Evolutionary conservation across 2,329 filamentous ascomycete species (phyloP), one percentile per base, ranked within the genome.

Genomic region (Aspergillus unguis): DNA sequence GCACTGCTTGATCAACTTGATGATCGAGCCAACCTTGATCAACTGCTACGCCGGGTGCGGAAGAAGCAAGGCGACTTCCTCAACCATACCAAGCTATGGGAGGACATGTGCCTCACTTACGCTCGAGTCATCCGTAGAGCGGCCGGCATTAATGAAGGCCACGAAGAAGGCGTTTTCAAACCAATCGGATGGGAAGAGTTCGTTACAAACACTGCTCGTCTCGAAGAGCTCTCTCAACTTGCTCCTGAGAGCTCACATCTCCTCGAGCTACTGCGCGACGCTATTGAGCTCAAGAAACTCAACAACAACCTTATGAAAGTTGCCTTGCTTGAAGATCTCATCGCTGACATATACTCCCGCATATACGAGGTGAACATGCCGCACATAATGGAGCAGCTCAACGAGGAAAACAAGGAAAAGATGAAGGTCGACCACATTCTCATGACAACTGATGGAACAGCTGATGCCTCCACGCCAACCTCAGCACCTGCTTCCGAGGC

Each of bases 231-330:
- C 77, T 77, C 77, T 54, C 77, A 81, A 29, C 72, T 78, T 28
- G 74, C 77, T 3, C 65, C 75, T 2, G 75, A 77, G 0, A 71
- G 68, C 53, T 68, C 65, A 1, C 71, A 76, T 0, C 76, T 80
- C 3, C 71, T 88, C 2, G 85, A 87, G 50, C 75, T 85, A 5
- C 75, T 90, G 8, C 78, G 83, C 38, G 86, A 89, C 57, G 80
- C 82, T 1, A 76, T 86, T 27, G 86, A 90, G 60, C 72, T 89
- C 32, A 88, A 88, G 65, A 86, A 85, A 67, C 81, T 96, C 41
- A 99, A 99, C 66, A 86, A 86, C 37, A 87, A 86, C 43, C 79
- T 96, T 6, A 94, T 95, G 82, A 96, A 96, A 71, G 82, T 87
- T 0, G 82, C 85, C 0, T 80, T 86, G 7, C 92, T 97, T 41